Conservation (phyloP, 352 stramenopile genomes). For the Plasmopara muralis region DNA sequence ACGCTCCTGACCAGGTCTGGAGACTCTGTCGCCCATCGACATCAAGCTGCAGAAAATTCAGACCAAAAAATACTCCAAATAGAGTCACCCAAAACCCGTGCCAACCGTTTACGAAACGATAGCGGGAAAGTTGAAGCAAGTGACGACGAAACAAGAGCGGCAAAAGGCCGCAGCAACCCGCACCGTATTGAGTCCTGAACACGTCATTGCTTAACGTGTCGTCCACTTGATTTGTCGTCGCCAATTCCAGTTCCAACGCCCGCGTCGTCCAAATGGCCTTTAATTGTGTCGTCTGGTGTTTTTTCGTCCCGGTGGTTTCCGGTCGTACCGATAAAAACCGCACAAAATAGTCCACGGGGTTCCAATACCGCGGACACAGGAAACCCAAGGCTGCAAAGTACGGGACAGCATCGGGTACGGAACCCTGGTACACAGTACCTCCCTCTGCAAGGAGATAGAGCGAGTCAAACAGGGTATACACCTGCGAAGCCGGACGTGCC, state of each 20-base stretch:
- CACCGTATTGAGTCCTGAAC: too few relatives aligned
- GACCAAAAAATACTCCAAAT: conserved; percentile 30
- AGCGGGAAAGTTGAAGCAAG: conserved; percentile 30
- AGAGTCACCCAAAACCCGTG: conserved; percentile 35
- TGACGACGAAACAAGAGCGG: conserved; percentile 38
- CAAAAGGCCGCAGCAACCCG: too few relatives aligned
- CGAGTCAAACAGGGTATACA: conserved; percentile 49
- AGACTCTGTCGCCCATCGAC: conserved; percentile 32
- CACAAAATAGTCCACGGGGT: conserved; percentile 64
- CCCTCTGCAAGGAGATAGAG: conserved; percentile 53
- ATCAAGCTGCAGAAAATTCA: conserved; percentile 45
- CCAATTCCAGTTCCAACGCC: conserved; percentile 8
- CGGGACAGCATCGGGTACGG: conserved; percentile 33
- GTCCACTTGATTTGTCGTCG: too few relatives aligned
- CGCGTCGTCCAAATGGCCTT: conserved; percentile 36
- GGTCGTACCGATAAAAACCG: conserved; percentile 29
- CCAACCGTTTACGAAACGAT: conserved; percentile 30
- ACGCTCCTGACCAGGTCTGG: conserved; percentile 38
- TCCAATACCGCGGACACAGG: conserved; percentile 47
- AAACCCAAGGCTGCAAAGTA: conserved; percentile 56
- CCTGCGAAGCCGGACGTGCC: conserved; percentile 68
- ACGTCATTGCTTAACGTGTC: too few relatives aligned
- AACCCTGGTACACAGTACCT: conserved; percentile 49
- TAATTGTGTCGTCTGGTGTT: conserved; percentile 27
- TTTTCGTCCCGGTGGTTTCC: conserved; percentile 13